Percentiles rank a stretch among this genome's conserved stretches.
These are phyloP conservation scores for Aspergillus asperescens DNA, from an alignment of 495 filamentous ascomycete species.

Conservation along the genomic window DNA sequence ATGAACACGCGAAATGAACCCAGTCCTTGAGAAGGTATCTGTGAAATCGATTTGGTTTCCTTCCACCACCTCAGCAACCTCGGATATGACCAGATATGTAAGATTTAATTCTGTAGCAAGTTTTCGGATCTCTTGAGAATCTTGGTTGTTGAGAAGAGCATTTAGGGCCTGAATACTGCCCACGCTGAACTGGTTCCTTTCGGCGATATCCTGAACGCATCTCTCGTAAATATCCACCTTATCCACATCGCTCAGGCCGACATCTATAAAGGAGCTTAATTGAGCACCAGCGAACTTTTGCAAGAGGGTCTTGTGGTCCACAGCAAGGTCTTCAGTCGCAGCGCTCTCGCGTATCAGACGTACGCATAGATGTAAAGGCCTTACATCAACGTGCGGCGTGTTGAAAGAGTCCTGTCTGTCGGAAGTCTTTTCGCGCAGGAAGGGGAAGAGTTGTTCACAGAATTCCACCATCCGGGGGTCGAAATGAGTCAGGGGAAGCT, in stretches of 20 bases:
- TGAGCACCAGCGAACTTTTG: conserved; percentile 57
- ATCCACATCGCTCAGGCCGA: conserved; percentile 45
- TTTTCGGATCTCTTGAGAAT: conserved; percentile 44
- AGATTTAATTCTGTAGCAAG: conserved; percentile 51
- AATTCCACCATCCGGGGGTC: conserved; percentile 50
- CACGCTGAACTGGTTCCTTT: conserved; percentile 48
- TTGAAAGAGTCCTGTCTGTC: conserved; percentile 21
- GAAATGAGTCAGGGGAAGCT: conserved; percentile 58
- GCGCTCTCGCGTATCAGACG: conserved; percentile 63
- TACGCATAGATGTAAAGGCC: conserved; percentile 50
- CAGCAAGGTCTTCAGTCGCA: conserved; percentile 30
- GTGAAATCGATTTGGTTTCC: conserved; percentile 33
- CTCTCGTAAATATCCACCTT: conserved; percentile 51
- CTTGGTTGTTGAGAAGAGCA: conserved; percentile 47
- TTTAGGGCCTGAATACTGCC: conserved; percentile 71
- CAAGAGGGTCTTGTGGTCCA: conserved; percentile 37
- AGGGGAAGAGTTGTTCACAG: conserved; percentile 36
- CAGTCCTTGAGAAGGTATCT: conserved; percentile 33
- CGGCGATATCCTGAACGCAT: conserved; percentile 55
- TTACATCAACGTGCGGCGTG: conserved; percentile 27
- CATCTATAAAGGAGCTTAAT: conserved; percentile 46
- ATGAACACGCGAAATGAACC: conserved; percentile 48
- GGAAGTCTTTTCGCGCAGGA: conserved; percentile 30
- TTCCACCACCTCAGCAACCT: conserved; percentile 45
- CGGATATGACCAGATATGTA: conserved; percentile 45